Evolutionary conservation across 2,329 filamentous ascomycete genomes (phyloP).

Genomic region (Sporothrix sp.): DNA sequence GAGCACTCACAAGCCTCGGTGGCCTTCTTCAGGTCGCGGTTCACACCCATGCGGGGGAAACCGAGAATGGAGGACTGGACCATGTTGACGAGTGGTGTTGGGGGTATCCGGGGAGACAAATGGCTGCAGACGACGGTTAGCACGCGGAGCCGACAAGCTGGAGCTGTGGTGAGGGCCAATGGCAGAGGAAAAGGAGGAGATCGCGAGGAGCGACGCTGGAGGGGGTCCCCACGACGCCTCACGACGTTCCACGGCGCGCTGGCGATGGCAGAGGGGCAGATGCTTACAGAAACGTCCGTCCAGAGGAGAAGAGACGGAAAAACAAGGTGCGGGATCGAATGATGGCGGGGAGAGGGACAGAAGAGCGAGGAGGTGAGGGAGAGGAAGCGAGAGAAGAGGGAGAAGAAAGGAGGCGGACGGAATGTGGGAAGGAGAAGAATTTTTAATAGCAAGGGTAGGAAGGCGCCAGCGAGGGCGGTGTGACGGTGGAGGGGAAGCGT

Average conservation of each 20-base stretch:
- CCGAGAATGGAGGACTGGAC: slow-evolving; percentile 74
- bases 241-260: too few relatives aligned
- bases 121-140: slow-evolving; percentile 8
- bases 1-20: slow-evolving; percentile 75
- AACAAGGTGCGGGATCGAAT: slow-evolving; percentile 1
- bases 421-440: slow-evolving; percentile 7
- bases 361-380: neutral
- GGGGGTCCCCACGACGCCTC: too few relatives aligned
- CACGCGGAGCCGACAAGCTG: neutral
- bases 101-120: slow-evolving; percentile 4
- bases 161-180: neutral
- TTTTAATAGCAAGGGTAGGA: slow-evolving; percentile 9
- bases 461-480: slow-evolving; percentile 13
- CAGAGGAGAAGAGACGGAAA: slow-evolving; percentile 12
- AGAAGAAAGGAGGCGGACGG: slow-evolving; percentile 11
- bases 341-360: neutral
- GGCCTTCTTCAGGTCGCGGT: slow-evolving; percentile 99
- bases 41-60: slow-evolving; percentile 97
- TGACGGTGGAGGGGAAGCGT: slow-evolving; percentile 10
- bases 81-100: slow-evolving; percentile 36
- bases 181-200: neutral
- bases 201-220: neutral
- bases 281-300: slow-evolving; percentile 12
- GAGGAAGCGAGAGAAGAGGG: slow-evolving; percentile 11
- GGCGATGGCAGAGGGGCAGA: neutral